Base-by-base conservation (phyloP, 2,329 filamentous ascomycete species). In the Leptographium procerum region DNA sequence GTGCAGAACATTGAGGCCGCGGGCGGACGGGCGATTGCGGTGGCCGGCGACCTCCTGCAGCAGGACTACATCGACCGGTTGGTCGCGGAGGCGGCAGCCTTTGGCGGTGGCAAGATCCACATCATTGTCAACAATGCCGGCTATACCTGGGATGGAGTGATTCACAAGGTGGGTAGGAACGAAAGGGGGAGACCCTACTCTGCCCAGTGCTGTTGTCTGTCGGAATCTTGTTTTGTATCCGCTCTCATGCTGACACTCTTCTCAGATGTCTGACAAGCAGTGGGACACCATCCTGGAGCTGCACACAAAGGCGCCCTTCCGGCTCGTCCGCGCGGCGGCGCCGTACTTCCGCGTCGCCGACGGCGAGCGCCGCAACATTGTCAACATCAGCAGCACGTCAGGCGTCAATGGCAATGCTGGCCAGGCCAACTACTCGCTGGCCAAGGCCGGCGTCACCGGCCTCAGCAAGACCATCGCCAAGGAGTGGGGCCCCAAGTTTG, bases 91-190 rank as follows among this genome's bases (percentile, higher is more conserved):
- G 80, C 89, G 0, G 90, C 88, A 1, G 86, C 85, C 52, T 95
- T 95, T 68, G 91, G 91, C 60, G 76, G 80, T 63, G 90, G 89
- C 67, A 95, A 95, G 77, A 91, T 96, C 62, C 87, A 95, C 71
- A 87, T 94, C 69, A 86, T 95, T 58, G 88, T 95, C 60, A 95
- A 95, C 73, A 95, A 95, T 70, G 91, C 90, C 1, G 90, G 89
- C 48, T 95, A 89, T 73, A 95, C 90, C 1, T 95, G 90, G 89
- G 91, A 96, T 70, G 91, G 87, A 7, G 89, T 95, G 47, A 90
- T 95, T 64, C 89, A 95, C 78, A 95, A 94, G 65, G 67, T 63
- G 13, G 9, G 56, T 48, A 45, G n/a, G n/a, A n/a, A n/a, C n/a
- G n/a, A n/a, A n/a, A n/a, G n/a, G n/a, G n/a, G n/a, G n/a, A n/a